Evolutionary conservation across 164 flowering plant genomes (phyloP), one percentile per base, ranked within the genome.

Genomic region (Liriodendron chinense): DNA sequence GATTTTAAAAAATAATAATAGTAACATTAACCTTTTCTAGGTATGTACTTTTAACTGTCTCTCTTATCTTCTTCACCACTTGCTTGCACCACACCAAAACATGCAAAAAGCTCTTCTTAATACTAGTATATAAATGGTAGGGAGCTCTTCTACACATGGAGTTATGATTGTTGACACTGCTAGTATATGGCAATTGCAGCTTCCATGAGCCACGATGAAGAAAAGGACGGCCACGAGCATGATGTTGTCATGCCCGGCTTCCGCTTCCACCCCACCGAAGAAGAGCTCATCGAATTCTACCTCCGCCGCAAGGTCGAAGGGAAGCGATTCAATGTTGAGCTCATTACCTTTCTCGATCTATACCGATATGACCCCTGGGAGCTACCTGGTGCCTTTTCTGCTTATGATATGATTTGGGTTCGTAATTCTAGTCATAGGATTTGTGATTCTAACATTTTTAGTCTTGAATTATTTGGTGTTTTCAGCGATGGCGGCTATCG

Each of bases 351-450:
- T 69, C 89, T 96, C 48, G 98, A 96, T 82, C 97, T 96, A 73
- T 96, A 94, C 82, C 94, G 96, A 81, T 90, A 90, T 57, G 99
- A 96, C 86, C 99, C 99, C 24, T 96, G 99, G 99, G 99, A 96
- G 71, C 98, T 96, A 74, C 99, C 99, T 69, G 98, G 99, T 96
- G 43, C 34, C 20, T 4, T 21, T 73, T 34, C 43, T 7, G 5
- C 43, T 34, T 34, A 34, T 34, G 43, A 34, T 34, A 34, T 34
- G 43, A 34, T 34, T 53, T 66, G 47, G 47, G 18, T 43, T 22
- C n/a, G 10, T 65, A 13, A 3, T 7, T 21, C 64, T 70, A 64
- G 21, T 4, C 10, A 64, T n/a, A 20, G 65, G 67, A 61, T 22
- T 61, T 18, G 64, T 64, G 10, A 25, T 23, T 23, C 66, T 24